Evolutionary conservation across 1,284 basidiomycete genomes (phyloP).

Genomic region (Macrocystidia cucumis): DNA sequence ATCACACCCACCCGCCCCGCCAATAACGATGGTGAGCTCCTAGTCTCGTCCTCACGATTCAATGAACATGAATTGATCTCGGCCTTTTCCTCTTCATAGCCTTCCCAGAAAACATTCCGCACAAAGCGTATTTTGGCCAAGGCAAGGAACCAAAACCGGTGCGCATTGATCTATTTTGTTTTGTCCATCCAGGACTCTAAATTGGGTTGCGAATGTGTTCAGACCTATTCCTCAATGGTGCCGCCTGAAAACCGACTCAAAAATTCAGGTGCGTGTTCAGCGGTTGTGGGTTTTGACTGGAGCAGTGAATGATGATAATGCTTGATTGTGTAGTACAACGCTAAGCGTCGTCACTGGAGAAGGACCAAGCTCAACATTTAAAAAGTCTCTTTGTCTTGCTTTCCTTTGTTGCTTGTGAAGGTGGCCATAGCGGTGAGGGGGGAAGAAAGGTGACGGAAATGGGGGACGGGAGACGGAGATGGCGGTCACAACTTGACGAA

Average conservation of each 20-base stretch:
- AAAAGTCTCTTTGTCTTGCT: no score
- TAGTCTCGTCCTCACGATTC: slow-evolving; percentile 5
- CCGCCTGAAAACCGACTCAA: slow-evolving; percentile 93
- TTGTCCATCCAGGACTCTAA: slow-evolving; percentile 6
- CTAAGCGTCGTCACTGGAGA: slow-evolving; percentile 92
- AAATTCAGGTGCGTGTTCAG: slow-evolving; percentile 82
- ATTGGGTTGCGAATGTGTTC: slow-evolving; percentile 8
- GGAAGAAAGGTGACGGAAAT: no score
- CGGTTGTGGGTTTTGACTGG: slow-evolving; percentile 4
- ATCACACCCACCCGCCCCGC: slow-evolving; percentile 20
- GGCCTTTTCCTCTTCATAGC: slow-evolving; percentile 40
- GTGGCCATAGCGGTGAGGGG: no score
- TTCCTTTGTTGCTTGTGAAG: no score
- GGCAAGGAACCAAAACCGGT: slow-evolving; percentile 95
- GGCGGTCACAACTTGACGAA: no score
- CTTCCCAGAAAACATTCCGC: slow-evolving; percentile 97
- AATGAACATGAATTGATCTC: slow-evolving; percentile 6
- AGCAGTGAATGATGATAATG: slow-evolving; percentile 16
- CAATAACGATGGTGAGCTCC: slow-evolving; percentile 32
- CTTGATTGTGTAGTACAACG: slow-evolving; percentile 65
- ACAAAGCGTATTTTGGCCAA: slow-evolving; percentile 97
- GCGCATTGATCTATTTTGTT: slow-evolving; percentile 18
- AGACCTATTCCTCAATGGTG: slow-evolving; percentile 98
- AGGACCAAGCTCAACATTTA: slow-evolving; percentile 94
- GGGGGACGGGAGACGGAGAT: no score